Conservation (phyloP, 495 filamentous ascomycete species). For the Podospora appendiculata region DNA sequence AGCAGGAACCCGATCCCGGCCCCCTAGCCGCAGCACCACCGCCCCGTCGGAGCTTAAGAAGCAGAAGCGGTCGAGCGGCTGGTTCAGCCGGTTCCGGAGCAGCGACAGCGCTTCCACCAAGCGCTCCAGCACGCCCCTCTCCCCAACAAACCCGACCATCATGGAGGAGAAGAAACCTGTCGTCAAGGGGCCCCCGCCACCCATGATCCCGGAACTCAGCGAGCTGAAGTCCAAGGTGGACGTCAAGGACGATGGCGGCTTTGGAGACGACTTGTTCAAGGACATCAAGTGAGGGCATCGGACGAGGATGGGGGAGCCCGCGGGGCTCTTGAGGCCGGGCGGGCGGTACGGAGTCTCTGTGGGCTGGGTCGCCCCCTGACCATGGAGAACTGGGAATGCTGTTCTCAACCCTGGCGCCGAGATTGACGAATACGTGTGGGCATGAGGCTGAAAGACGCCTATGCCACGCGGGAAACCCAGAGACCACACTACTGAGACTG, state of each 20-base stretch:
- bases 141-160: constrained; percentile 5
- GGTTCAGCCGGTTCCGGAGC: constrained; percentile 38
- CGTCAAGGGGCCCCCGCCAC: constrained; percentile 41
- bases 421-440: too few species aligned
- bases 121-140: constrained; percentile 9
- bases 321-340: not conserved
- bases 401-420: too few species aligned
- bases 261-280: constrained; percentile 54
- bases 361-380: too few species aligned
- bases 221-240: constrained; percentile 41
- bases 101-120: constrained; percentile 14
- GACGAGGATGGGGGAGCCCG: not conserved
- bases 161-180: constrained; percentile 28
- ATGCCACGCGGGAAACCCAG: too few species aligned
- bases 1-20: constrained; percentile 9
- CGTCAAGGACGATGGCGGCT: constrained; percentile 24
- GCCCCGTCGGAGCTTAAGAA: constrained; percentile 31
- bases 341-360: too few species aligned
- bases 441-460: too few species aligned
- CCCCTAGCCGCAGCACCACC: constrained; percentile 28
- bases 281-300: constrained; percentile 37
- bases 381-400: too few species aligned
- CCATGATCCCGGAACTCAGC: constrained; percentile 52
- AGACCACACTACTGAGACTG: not conserved
- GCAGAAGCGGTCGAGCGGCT: constrained; percentile 40